Percentiles rank a stretch among this genome's conserved stretches.
Evolutionary conservation across 2,329 filamentous ascomycete species (phyloP).

Genomic region (Penicillium paneum): DNA sequence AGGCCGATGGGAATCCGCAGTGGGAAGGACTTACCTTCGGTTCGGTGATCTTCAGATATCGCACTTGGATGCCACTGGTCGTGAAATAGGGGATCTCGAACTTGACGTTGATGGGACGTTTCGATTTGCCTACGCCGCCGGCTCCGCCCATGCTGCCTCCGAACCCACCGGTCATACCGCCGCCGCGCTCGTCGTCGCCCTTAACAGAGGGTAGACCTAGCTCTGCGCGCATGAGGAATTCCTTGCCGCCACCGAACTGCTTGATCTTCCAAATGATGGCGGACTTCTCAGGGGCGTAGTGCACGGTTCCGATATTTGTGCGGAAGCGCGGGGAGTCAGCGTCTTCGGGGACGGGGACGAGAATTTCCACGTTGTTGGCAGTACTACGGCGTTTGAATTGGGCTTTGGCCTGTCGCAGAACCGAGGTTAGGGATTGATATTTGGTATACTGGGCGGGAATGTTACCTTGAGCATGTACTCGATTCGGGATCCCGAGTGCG

Average conservation of each 20-base stretch:
- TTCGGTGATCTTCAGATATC: slow-evolving; percentile 98
- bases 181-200: slow-evolving; percentile 90
- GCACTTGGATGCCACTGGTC: slow-evolving; percentile 97
- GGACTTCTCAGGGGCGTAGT: slow-evolving; percentile 95
- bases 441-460: not conserved
- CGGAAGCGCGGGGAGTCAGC: slow-evolving; percentile 94
- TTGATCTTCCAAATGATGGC: slow-evolving; percentile 99
- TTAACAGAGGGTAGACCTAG: slow-evolving; percentile 89
- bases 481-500: slow-evolving; percentile 88
- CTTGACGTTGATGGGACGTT: slow-evolving; percentile 96
- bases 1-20: not conserved
- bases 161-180: slow-evolving; percentile 96
- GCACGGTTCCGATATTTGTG: slow-evolving; percentile 94
- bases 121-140: slow-evolving; percentile 74
- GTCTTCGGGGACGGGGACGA: slow-evolving; percentile 94
- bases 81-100: slow-evolving; percentile 99
- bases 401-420: slow-evolving; percentile 64
- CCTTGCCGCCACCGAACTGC: slow-evolving; percentile 97
- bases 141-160: slow-evolving; percentile 95
- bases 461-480: slow-evolving; percentile 94
- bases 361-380: slow-evolving; percentile 97
- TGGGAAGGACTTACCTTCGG: slow-evolving; percentile 72
- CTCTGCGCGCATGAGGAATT: slow-evolving; percentile 97
- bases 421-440: not conserved
- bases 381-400: slow-evolving; percentile 98